Conservation (phyloP, 1,284 basidiomycete species). For the Sanghuangporus weigelae region DNA sequence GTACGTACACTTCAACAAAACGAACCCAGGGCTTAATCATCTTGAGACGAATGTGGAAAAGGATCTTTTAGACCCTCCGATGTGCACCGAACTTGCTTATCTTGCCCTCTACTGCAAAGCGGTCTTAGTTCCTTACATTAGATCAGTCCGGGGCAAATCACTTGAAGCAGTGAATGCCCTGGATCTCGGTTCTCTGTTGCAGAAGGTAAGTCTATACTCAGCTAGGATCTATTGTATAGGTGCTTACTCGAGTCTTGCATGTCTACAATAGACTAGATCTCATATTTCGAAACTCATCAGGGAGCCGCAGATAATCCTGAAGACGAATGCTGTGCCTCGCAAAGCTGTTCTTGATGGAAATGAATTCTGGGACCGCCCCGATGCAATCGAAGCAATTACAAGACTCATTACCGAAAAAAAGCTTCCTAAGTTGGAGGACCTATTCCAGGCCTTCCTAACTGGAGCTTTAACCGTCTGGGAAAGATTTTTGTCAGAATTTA, state of each 20-base stretch:
- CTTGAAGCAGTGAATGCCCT: constrained; percentile 1
- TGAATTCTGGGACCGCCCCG: neutral
- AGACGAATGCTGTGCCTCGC: neutral
- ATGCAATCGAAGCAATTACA: neutral
- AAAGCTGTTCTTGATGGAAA: neutral
- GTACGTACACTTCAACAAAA: neutral
- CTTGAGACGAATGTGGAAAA: constrained; percentile 15
- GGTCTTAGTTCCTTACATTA: constrained; percentile 10
- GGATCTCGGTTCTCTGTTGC: constrained; percentile 10
- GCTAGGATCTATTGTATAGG: too few species aligned
- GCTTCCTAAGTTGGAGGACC: neutral
- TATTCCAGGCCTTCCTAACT: neutral
- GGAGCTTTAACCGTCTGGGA: neutral
- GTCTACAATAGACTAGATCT: neutral
- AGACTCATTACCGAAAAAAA: neutral
- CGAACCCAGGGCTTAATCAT: constrained; percentile 12
- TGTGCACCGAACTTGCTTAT: constrained; percentile 14
- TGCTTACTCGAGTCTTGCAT: too few species aligned
- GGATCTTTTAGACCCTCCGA: constrained; percentile 9
- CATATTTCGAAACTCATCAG: constrained; percentile 7
- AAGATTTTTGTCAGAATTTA: neutral
- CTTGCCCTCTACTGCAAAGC: constrained; percentile 12
- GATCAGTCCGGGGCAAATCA: neutral
- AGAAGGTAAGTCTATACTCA: neutral
- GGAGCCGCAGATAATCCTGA: constrained; percentile 10